phyloP scores from a whole-genome alignment of 805 yeast genomes.

The Lipomyces mesembrius region DNA sequence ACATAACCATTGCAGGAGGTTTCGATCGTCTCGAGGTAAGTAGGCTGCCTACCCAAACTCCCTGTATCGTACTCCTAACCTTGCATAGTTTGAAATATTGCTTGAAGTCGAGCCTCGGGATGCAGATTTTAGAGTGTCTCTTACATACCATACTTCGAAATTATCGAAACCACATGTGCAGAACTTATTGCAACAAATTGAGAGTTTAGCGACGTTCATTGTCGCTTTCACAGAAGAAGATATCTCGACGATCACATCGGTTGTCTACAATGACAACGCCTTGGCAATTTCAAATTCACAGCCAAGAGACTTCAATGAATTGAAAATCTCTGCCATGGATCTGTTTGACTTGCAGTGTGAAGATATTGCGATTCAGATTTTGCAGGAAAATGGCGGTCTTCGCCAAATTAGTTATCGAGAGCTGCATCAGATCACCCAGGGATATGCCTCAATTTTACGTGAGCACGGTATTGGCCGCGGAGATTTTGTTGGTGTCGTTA shows the following conservation, averaged over 20 bases:
- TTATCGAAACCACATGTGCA: slow-evolving; percentile 8
- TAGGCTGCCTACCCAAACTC: neutral
- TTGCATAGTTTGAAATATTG: slow-evolving; percentile 21
- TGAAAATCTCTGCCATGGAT: neutral
- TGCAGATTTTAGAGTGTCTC: neutral
- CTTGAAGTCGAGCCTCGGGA: slow-evolving; percentile 22
- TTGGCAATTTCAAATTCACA: slow-evolving; percentile 21
- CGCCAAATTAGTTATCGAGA: slow-evolving; percentile 9
- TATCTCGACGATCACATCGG: neutral
- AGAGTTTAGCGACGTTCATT: neutral
- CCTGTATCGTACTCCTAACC: neutral
- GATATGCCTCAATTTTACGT: slow-evolving; percentile 5
- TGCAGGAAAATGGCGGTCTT: neutral
- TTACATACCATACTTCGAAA: slow-evolving; percentile 22
- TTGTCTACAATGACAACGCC: neutral
- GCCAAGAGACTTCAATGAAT: slow-evolving; percentile 14
- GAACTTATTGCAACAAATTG: slow-evolving; percentile 11
- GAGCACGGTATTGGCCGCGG: slow-evolving; percentile 5
- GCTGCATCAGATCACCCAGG: neutral
- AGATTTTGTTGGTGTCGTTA: slow-evolving; percentile 21
- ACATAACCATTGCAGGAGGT: slow-evolving; percentile 3
- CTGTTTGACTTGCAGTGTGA: slow-evolving; percentile 16
- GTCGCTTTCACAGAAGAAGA: neutral
- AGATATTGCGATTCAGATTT: slow-evolving; percentile 19
- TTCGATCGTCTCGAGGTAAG: slow-evolving; percentile 25